Base-by-base conservation (phyloP, 1,139 yeast species). In the Kodamaea suecica region DNA sequence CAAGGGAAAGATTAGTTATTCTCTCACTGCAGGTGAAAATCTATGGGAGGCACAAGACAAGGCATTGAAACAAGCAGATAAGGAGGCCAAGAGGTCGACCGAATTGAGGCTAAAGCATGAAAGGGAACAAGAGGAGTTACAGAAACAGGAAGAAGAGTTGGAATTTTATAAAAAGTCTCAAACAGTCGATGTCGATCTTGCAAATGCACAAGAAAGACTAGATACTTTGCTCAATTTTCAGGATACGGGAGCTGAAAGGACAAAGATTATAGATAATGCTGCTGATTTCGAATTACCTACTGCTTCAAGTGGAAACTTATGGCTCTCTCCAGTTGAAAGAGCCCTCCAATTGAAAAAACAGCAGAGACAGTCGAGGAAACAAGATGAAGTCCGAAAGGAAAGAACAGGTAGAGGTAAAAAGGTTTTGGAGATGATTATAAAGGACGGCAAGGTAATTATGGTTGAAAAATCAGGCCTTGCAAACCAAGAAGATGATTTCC, bases 241-340 rank as follows among this genome's bases (percentile, higher is more conserved):
- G 55, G 87, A 77, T 2, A 79, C 92, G 7, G 85, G 95, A 4
- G 88, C 90, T 1, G 94, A 87, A 53, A 70, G 98, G 54, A 92
- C 97, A 0, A 80, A 77, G 49, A 88, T 94, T 44, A 90, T 94
- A 29, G 99, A 94, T 53, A 84, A 87, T 52, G 97, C 95, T 0
- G 79, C 95, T 5, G 98, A 94, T 55, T 92, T 80, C 53, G 94
- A 84, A 34, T 43, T 73, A 31, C 78, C 80, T 0, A 63, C 74
- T 0, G 61, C 64, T 1, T 50, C 63, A 4, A 74, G 76, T 31
- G 63, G 76, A 2, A 78, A 71, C 47, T 69, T 79, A 47, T 94
- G 98, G 98, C 80, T 95, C 1, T 77, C 86, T 4, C 92, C 97
- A 0, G 72, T 82, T 33, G 97, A 94, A 51, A 76, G 94, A 46